A percentile compares a stretch with the other conserved stretches of the same genome.
Evolutionary conservation across 78 protist genomes (phyloP).

Genomic region (Thecamonas trahens): DNA sequence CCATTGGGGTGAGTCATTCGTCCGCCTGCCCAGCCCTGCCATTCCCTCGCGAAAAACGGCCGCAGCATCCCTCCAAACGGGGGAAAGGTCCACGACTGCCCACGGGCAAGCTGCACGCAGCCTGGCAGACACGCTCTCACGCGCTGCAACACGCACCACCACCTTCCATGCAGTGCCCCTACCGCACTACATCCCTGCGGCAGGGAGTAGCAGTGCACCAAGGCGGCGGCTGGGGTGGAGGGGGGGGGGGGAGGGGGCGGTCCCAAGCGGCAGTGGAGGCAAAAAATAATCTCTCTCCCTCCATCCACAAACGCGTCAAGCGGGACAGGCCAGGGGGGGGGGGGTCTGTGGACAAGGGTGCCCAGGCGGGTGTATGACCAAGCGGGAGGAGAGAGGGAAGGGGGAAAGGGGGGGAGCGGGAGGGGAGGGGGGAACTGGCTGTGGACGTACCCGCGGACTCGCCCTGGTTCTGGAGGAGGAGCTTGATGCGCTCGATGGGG

Average conservation of each 20-base stretch:
- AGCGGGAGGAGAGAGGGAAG: not conserved
- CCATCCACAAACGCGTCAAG: too few relatives aligned
- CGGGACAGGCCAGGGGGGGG: constrained; percentile 25
- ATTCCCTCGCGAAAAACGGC: not conserved
- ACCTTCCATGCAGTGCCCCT: too few relatives aligned
- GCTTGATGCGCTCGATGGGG: constrained; percentile 96
- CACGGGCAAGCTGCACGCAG: not conserved
- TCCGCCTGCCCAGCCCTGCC: too few relatives aligned
- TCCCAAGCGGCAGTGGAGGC: too few relatives aligned
- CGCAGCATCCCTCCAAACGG: not conserved
- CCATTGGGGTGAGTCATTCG: not conserved
- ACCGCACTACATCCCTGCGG: too few relatives aligned
- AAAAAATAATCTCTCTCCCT: too few relatives aligned
- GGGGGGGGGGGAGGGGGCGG: too few relatives aligned
- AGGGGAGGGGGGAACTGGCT: not conserved
- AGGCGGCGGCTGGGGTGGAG: too few relatives aligned
- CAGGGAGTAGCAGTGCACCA: too few relatives aligned
- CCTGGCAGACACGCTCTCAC: constrained; percentile 1
- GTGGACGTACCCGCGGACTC: not conserved
- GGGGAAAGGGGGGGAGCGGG: not conserved
- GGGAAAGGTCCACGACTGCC: not conserved
- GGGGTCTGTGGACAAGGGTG: constrained; percentile 59
- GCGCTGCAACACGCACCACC: too few relatives aligned
- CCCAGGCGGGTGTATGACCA: constrained; percentile 52
- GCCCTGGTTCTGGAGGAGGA: constrained; percentile 80